phyloP scores from a whole-genome alignment of 345 rosid species.

The Hibiscus tridactylites region DNA sequence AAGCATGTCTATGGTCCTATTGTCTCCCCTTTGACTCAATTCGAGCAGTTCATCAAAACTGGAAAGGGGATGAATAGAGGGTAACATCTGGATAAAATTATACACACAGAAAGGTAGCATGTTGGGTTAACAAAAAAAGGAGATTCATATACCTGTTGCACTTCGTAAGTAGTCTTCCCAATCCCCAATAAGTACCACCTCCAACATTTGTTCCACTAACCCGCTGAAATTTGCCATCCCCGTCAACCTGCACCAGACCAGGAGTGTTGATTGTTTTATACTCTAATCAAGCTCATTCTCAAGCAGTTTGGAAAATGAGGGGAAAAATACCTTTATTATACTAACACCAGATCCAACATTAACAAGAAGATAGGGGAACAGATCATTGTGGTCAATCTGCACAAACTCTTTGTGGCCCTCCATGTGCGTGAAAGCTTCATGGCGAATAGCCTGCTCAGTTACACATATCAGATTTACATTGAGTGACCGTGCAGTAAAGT shows the following conservation, averaged over 20 bases:
- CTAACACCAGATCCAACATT: constrained; percentile 99
- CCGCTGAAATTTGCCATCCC: constrained; percentile 93
- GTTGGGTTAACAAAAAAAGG: constrained; percentile 1
- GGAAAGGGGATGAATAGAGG: not conserved
- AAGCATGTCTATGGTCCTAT: constrained; percentile 1
- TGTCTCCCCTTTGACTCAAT: constrained; percentile 2
- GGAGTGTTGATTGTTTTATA: not conserved
- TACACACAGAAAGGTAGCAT: constrained; percentile 6
- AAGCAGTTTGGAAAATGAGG: constrained; percentile 8
- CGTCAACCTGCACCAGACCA: constrained; percentile 24
- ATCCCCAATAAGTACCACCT: constrained; percentile 98
- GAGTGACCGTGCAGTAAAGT: not conserved
- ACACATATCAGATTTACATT: not conserved
- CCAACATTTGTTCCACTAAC: constrained; percentile 98
- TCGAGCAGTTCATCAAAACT: not conserved
- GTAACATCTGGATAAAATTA: constrained; percentile 22
- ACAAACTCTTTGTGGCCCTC: constrained; percentile 93
- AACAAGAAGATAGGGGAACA: constrained; percentile 97
- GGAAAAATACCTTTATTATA: constrained; percentile 73
- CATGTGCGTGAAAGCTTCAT: constrained; percentile 98
- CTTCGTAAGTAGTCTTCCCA: constrained; percentile 75
- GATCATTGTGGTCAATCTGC: constrained; percentile 80
- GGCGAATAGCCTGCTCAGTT: constrained; percentile 80
- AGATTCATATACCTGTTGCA: constrained; percentile 65
- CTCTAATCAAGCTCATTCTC: not conserved